Base-by-base conservation (phyloP, 2,329 filamentous ascomycete genomes). In the Orbilia brochopaga region DNA sequence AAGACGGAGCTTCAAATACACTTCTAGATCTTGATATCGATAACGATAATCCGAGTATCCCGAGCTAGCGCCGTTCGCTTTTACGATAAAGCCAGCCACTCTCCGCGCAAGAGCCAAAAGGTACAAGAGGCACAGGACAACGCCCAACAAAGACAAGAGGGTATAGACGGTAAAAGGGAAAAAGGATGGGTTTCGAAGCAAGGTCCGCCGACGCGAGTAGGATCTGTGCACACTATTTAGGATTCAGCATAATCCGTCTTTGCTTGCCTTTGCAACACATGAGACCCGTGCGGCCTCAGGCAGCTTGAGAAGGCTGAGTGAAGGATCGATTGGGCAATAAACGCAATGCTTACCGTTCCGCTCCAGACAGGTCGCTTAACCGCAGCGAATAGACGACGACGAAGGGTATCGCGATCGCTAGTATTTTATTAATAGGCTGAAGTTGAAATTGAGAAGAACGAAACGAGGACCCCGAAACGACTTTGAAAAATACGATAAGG, bases 191-290 rank as follows among this genome's bases (percentile, higher is more conserved):
- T 60, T 46, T 15, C 27, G 27, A 52, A 57, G 56, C 21, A 60
- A 3, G 40, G 44, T 19, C 35, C 19, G 58, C 10, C 32, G 55
- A 65, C 13, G 40, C 30, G 24, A 60, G 59, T 55, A 70, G 67
- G 67, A 72, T 72, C 67, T 65, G 64, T n/a, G 52, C 46, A 32
- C 27, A 46, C 53, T 13, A 30, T 65, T 65, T 65, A 72, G 67
- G 67, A 72, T 65, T 65, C 56, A 60, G 55, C 19, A 35, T 53
- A 32, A 24, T 51, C 30, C 50, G 50, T 5, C 30, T n/a, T 17
- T 52, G 17, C 27, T 3, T 23, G 17, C n/a, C n/a, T 23, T 27
- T 32, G 55, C 67, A 65, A 72, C 60, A 65, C 59, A 64, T 21
- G n/a, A 46, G 21, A 56, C 37, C 53, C n/a, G 32, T 63, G 55